These are phyloP conservation scores for Areca catechu DNA, from an alignment of 176 grass and related monocot species.

Conservation along the genomic window DNA sequence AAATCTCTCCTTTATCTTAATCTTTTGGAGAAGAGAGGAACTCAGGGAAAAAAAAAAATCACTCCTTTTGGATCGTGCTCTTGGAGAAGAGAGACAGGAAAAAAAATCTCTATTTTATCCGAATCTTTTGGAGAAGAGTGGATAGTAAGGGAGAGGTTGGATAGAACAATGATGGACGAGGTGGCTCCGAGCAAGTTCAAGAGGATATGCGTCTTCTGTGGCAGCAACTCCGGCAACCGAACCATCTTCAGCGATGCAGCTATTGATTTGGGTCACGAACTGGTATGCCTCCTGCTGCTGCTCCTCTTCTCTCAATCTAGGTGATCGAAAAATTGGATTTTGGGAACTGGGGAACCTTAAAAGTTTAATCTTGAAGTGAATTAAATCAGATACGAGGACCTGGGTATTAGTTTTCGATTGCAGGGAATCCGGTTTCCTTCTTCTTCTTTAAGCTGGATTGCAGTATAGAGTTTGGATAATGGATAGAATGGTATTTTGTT, in stretches of 20 bases:
- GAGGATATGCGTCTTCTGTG: constrained; percentile 95
- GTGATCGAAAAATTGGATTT: constrained; percentile 1
- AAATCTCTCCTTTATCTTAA: too few species aligned
- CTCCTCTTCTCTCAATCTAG: not conserved
- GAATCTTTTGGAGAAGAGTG: too few species aligned
- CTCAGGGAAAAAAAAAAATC: too few species aligned
- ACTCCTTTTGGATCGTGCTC: too few species aligned
- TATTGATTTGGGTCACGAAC: constrained; percentile 67
- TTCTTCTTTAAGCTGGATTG: too few species aligned
- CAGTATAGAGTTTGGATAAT: too few species aligned
- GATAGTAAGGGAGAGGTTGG: constrained; percentile 5
- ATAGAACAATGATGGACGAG: constrained; percentile 20
- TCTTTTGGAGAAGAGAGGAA: too few species aligned
- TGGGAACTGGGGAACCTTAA: not conserved
- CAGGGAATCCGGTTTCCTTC: too few species aligned
- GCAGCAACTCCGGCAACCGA: constrained; percentile 82
- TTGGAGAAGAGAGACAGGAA: too few species aligned
- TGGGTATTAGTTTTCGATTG: not conserved
- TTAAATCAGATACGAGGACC: too few species aligned
- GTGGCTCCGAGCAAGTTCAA: constrained; percentile 43
- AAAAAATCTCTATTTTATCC: too few species aligned
- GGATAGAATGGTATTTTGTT: too few species aligned
- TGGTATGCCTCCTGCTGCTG: constrained; percentile 37
- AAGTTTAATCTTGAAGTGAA: not conserved
- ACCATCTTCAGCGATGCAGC: constrained; percentile 74